Evolutionary conservation across 2,329 filamentous ascomycete species (phyloP), one percentile per base, ranked within the genome.

Genomic region (Mariannaea elegans): DNA sequence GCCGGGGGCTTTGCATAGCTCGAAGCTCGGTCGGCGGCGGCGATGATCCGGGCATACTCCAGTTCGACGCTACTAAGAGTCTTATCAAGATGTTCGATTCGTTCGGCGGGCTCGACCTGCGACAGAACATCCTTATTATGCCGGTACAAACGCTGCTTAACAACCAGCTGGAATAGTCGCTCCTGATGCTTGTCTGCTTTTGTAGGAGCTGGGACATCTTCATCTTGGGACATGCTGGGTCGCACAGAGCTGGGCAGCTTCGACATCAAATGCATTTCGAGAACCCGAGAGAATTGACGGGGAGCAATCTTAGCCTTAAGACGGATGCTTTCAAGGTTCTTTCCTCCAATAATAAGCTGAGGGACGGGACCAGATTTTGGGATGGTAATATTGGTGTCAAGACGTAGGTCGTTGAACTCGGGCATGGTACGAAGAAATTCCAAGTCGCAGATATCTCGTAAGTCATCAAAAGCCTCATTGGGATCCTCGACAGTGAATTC

Each of bases 401-500:
- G 78, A 44, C 74, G 78, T 7, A 92, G 77, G 0, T 78, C 72
- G 3, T 77, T 76, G 71, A 92, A 91, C 8, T 85, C 82, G 0
- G 87, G 81, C 3, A 84, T 78, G 8, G 76, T 78, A 54, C 86
- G 86, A 3, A 95, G 80, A 65, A 87, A 88, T 4, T 81, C 78
- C 29, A 94, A 79, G 69, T 96, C 92, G 67, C 87, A 89, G 50
- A 90, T 80, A 72, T 95, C 92, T 65, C 92, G 86, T 69, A 96
- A 81, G 59, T 92, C 87, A 71, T 95, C 91, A 67, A 96, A 96
- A 1, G 85, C 87, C 72, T 94, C 91, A 71, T 92, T 98, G 0
- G 95, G 96, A 62, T 98, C 94, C 77, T 99, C 95, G 6, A 99
- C 89, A 0, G 94, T 96, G 70, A 99, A 85, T 73, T 98, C 94